Percentiles rank a stretch among this genome's conserved stretches.
phyloP scores from a whole-genome alignment of 2,329 filamentous ascomycete genomes.

The Aspergillus texensis region DNA sequence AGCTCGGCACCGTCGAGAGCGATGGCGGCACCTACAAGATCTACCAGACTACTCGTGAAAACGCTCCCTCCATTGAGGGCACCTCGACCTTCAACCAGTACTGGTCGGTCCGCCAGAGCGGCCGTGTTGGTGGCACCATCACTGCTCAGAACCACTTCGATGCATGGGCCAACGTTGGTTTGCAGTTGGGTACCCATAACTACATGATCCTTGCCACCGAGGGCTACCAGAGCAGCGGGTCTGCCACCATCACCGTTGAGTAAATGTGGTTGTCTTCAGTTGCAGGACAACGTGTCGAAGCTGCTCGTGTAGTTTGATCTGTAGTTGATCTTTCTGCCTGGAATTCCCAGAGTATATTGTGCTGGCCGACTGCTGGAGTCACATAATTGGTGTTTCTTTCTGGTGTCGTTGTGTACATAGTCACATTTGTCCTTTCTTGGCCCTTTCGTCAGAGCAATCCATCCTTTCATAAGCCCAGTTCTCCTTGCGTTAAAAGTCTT shows the following conservation, averaged over 20 bases:
- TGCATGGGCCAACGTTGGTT: constrained; percentile 36
- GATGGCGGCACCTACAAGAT: constrained; percentile 46
- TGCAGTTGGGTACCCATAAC: constrained; percentile 36
- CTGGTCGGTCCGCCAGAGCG: constrained; percentile 43
- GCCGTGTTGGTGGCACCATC: constrained; percentile 40
- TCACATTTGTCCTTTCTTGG: too few species aligned
- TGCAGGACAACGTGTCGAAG: too few species aligned
- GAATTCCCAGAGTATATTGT: too few species aligned
- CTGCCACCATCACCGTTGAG: constrained; percentile 37
- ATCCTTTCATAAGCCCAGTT: background rate
- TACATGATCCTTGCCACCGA: constrained; percentile 48
- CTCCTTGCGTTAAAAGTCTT: too few species aligned
- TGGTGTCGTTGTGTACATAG: background rate
- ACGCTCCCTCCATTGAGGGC: constrained; percentile 45
- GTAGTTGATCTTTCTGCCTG: too few species aligned
- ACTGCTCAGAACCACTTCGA: constrained; percentile 42
- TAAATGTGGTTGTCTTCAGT: background rate
- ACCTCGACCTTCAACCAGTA: constrained; percentile 49
- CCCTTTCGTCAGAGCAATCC: background rate
- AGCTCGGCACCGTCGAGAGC: constrained; percentile 39
- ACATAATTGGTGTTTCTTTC: background rate
- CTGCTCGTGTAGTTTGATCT: too few species aligned
- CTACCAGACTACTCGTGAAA: constrained; percentile 38
- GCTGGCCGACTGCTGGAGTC: background rate
- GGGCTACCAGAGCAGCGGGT: constrained; percentile 46